phyloP scores from a whole-genome alignment of 2,329 filamentous ascomycete genomes.

The Aspergillus pseudonomiae region DNA sequence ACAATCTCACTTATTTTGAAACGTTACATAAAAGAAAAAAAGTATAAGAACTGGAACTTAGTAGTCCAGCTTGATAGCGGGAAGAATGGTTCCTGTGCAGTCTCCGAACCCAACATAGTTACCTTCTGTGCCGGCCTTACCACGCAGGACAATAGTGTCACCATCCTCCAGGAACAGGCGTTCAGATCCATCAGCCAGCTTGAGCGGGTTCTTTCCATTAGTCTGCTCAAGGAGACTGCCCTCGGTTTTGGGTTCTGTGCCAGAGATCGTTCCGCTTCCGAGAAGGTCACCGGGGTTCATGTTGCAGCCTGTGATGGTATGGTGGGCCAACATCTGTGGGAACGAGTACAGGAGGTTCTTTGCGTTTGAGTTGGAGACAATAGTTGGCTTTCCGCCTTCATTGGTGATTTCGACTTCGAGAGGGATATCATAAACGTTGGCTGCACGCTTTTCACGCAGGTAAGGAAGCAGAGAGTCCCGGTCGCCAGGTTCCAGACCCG shows the following conservation, averaged over 20 bases:
- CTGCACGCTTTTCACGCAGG: constrained; percentile 61
- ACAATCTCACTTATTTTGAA: constrained; percentile 9
- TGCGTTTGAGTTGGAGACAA: constrained; percentile 63
- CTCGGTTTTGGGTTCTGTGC: constrained; percentile 58
- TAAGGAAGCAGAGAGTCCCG: constrained; percentile 62
- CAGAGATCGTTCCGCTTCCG: constrained; percentile 78
- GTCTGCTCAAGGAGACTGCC: constrained; percentile 76
- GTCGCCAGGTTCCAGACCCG: constrained; percentile 57
- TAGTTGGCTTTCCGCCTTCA: constrained; percentile 55
- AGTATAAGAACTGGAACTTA: not conserved
- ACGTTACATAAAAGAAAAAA: constrained; percentile 7
- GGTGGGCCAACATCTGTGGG: constrained; percentile 80
- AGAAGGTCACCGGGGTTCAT: constrained; percentile 74
- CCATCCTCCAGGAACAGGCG: constrained; percentile 75
- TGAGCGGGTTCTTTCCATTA: constrained; percentile 66
- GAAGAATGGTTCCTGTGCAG: constrained; percentile 65
- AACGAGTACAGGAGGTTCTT: constrained; percentile 79
- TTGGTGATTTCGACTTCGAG: constrained; percentile 63
- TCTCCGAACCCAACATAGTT: constrained; percentile 77
- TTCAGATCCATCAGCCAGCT: constrained; percentile 66
- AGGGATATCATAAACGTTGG: constrained; percentile 68
- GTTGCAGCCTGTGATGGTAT: constrained; percentile 74
- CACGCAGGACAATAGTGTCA: constrained; percentile 68
- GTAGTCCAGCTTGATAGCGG: constrained; percentile 40
- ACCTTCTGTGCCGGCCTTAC: constrained; percentile 67